Conservation (phyloP, 176 grass and related monocot species). For the Coix lacrymajobi region DNA sequence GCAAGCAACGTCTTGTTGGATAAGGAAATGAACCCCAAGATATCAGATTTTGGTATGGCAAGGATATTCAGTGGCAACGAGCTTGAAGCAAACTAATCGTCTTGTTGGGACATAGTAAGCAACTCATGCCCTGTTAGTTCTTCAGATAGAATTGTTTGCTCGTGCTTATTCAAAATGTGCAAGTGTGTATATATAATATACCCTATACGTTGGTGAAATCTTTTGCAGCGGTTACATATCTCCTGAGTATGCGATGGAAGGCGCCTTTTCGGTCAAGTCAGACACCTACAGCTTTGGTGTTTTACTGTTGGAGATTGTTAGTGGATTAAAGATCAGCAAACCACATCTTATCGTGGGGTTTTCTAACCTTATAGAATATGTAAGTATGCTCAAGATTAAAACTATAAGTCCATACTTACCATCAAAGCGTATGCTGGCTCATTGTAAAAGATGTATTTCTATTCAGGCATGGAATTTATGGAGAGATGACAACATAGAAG, state of each 20-base stretch:
- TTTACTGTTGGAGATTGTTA: constrained; percentile 10
- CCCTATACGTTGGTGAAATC: neutral
- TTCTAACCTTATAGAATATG: constrained; percentile 16
- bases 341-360: neutral
- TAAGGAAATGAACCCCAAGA: constrained; percentile 29
- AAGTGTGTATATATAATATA: neutral
- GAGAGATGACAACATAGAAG: constrained; percentile 18
- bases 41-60: constrained; percentile 31
- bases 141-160: neutral
- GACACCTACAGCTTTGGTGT: constrained; percentile 46
- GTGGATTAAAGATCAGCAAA: constrained; percentile 14
- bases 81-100: constrained; percentile 14
- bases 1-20: constrained; percentile 14
- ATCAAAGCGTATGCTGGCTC: neutral
- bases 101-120: constrained; percentile 40
- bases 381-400: neutral
- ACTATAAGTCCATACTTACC: neutral
- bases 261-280: constrained; percentile 44
- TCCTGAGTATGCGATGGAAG: constrained; percentile 35
- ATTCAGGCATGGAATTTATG: constrained; percentile 42
- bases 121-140: neutral
- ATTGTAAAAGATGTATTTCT: neutral
- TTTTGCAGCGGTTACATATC: constrained; percentile 20
- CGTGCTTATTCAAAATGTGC: neutral
- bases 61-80: constrained; percentile 23